Evolutionary conservation across 2,329 filamentous ascomycete species (phyloP), one percentile per base, ranked within the genome.

Genomic region (Leptosphaerulina australis): DNA sequence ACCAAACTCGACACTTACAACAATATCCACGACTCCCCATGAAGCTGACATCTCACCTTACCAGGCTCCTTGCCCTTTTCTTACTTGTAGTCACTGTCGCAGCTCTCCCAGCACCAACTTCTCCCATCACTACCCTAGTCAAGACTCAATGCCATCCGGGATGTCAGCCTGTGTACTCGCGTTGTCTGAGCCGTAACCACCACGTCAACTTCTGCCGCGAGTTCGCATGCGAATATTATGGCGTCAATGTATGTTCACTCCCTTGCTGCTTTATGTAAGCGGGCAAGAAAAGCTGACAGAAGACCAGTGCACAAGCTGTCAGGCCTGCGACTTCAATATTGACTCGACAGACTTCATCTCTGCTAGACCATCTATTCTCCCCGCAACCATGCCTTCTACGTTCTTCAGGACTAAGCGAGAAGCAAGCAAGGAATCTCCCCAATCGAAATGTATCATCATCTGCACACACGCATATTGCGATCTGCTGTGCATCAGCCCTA

Each of bases 391-490:
- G 5, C 12, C 28, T 9, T 14, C 28, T 14, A 14, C 29, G 8
- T 8, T 17, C 29, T 8, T 15, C 2, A 31, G 5, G 2, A 10
- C 14, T 15, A 17, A 5, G 29, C 29, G 12, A n/a, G 9, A 10
- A 15, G n/a, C 29, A 17, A 2, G 14, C 29, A 17, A 12, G n/a
- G 14, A 22, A n/a, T 26, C 43, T 4, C 10, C 11, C 0, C 15
- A 6, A 8, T 28, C 34, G 4, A 12, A 35, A 4, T 49, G 45
- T 26, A 30, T 49, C 25, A n/a, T 49, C 11, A 20, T 49, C 31
- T 49, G 45, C 31, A 22, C 20, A 3, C 45, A 43, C 20, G 31
- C 37, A 14, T 18, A 18, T 14, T 49, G 45, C 21, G n/a, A 10
- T 4, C 38, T 29, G 2, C 10, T 49, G 3, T 49, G 45, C 26